Evolutionary conservation across 2,329 filamentous ascomycete species (phyloP).

Genomic region (Cryphonectria carpinicola): DNA sequence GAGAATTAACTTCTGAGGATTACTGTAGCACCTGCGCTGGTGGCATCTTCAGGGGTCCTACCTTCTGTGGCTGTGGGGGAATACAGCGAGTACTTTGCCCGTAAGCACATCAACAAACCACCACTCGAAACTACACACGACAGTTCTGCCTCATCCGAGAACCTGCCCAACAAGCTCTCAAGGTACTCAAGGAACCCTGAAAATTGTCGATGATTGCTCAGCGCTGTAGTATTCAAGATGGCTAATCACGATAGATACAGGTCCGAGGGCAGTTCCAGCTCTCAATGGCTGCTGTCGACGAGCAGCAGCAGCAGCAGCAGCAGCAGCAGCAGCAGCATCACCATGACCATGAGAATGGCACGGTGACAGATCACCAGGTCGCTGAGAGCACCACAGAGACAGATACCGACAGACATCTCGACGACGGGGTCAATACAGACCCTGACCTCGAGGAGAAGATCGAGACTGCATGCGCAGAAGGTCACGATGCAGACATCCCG

Average conservation of each 20-base stretch:
- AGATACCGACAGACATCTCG: slow-evolving; percentile 11
- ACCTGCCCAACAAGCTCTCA: neutral
- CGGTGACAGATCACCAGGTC: slow-evolving; percentile 17
- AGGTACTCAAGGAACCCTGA: neutral
- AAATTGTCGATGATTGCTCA: neutral
- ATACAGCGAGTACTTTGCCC: neutral
- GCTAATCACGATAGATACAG: slow-evolving; percentile 5
- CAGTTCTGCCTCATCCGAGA: too few species aligned
- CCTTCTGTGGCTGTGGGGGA: neutral
- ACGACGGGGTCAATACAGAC: slow-evolving; percentile 5
- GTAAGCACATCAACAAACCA: neutral
- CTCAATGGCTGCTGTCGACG: slow-evolving; percentile 22
- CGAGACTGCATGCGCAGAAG: slow-evolving; percentile 46
- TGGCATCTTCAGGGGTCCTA: neutral
- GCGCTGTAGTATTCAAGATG: neutral
- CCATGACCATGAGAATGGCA: neutral
- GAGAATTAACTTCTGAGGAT: neutral
- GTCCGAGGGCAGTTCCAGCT: neutral
- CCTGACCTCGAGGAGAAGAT: slow-evolving; percentile 30
- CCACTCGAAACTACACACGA: neutral
- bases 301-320: too few species aligned
- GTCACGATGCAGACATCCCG: slow-evolving; percentile 55
- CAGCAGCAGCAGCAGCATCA: neutral
- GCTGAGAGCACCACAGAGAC: slow-evolving; percentile 14
- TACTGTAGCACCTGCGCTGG: neutral